These are phyloP conservation scores for Agaricales sp. DNA, from an alignment of 1,284 basidiomycete species.

Conservation along the genomic window DNA sequence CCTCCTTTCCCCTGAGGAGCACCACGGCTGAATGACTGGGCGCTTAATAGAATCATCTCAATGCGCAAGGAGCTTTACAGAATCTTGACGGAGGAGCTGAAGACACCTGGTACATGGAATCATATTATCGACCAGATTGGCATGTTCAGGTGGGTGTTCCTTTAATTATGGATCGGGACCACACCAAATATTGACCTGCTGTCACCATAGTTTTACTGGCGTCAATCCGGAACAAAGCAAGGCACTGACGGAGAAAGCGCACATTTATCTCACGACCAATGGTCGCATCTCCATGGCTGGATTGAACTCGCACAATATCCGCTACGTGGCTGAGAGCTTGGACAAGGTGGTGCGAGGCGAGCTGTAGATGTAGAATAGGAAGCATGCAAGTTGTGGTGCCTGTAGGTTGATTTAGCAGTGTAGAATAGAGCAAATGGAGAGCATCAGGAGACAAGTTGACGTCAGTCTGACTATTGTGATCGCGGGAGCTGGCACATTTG, in stretches of 20 bases:
- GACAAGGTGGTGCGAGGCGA: constrained; percentile 61
- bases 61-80: constrained; percentile 81
- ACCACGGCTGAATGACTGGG: not conserved
- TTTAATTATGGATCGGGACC: constrained; percentile 2
- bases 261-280: constrained; percentile 84
- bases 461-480: not conserved
- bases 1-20: not conserved
- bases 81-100: constrained; percentile 71
- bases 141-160: constrained; percentile 70
- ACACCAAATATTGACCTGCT: not conserved
- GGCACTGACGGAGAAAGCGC: constrained; percentile 65
- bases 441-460: not conserved
- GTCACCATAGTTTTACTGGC: constrained; percentile 62
- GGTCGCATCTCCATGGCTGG: constrained; percentile 86
- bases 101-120: constrained; percentile 89
- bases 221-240: constrained; percentile 61
- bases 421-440: constrained; percentile 12
- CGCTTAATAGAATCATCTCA: constrained; percentile 50
- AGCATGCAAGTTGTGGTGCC: constrained; percentile 15
- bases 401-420: constrained; percentile 16
- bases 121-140: constrained; percentile 90
- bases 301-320: constrained; percentile 64
- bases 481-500: not conserved
- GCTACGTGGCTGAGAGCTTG: constrained; percentile 67
- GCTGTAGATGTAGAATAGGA: constrained; percentile 24